phyloP scores from a whole-genome alignment of 2,329 filamentous ascomycete species.

The Fusarium circinatum region DNA sequence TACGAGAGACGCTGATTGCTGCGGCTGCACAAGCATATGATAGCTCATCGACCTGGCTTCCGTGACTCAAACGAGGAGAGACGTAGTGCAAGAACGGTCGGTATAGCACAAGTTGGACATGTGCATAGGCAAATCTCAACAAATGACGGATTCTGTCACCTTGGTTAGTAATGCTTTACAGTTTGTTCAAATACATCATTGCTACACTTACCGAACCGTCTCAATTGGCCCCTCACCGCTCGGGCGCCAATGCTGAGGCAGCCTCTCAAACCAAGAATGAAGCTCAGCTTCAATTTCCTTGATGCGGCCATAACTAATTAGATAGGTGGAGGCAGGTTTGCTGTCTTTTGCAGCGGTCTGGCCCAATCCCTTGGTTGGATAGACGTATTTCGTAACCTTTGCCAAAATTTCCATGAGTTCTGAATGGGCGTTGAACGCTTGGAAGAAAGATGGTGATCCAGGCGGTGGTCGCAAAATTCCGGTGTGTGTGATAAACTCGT shows the following conservation, averaged over 20 bases:
- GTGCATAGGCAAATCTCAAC: conserved; percentile 81
- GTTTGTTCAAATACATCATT: not conserved
- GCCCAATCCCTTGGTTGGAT: conserved; percentile 68
- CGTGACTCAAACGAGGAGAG: conserved; percentile 68
- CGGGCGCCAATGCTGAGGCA: conserved; percentile 82
- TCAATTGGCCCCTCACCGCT: conserved; percentile 80
- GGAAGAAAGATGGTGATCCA: conserved; percentile 67
- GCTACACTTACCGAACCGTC: conserved; percentile 73
- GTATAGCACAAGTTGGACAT: conserved; percentile 85
- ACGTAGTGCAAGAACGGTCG: conserved; percentile 87
- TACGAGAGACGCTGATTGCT: conserved; percentile 70
- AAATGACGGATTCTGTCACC: conserved; percentile 72
- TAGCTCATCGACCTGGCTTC: conserved; percentile 74
- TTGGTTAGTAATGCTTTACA: conserved; percentile 8
- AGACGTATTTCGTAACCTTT: conserved; percentile 73
- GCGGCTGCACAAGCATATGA: conserved; percentile 78
- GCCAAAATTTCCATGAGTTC: conserved; percentile 71
- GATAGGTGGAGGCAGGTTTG: conserved; percentile 62
- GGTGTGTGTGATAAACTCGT: conserved; percentile 72
- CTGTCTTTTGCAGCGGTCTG: conserved; percentile 57
- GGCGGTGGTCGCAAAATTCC: conserved; percentile 65
- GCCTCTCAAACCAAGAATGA: conserved; percentile 69
- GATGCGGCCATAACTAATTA: conserved; percentile 71
- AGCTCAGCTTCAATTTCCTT: conserved; percentile 73
- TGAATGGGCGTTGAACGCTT: conserved; percentile 74